Base-by-base conservation (phyloP, 2,329 filamentous ascomycete species). In the Hypomyces rosellus region DNA sequence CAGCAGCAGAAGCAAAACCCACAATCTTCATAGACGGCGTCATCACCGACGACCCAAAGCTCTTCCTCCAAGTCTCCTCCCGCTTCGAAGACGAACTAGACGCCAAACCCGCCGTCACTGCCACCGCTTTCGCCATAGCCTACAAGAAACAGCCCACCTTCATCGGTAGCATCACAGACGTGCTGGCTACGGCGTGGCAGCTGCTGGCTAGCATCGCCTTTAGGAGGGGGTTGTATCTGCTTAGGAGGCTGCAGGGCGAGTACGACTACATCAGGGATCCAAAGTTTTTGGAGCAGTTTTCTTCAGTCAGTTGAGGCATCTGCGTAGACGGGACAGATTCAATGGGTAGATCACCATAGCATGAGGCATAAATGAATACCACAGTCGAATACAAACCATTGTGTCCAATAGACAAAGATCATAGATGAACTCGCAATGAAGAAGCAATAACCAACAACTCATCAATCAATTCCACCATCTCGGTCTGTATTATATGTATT, bases 21-120 rank as follows among this genome's bases (percentile, higher is more conserved):
- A 16, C 14, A 1, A 55, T 52, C 12, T 52, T 66, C 30, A 71
- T 95, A 1, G 88, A 95, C 59, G 91, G 88, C 1, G 85, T 96
- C 4, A 84, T 96, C 48, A 95, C 90, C 0, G 91, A 96, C 62
- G 84, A 96, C 58, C 88, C 88, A 1, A 78, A 78, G 62, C 67
- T 78, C 56, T 92, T 84, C 61, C 63, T 83, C 20, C 77, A 85
- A 41, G 75, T 89, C 2, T 81, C 79, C 54, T 61, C 73, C 43
- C 59, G 67, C 40, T 64, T 56, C 46, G 65, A 69, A 55, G 62
- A 68, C 39, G 66, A 69, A 53, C 53, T 62, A 41, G 66, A 68
- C 36, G 64, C 53, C 48, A 30, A 30, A 30, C 25, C 25, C 9
- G 6, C 25, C 25, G 4, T 6, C 9, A n/a, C 22, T 6, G 5